phyloP scores from a whole-genome alignment of 2,329 filamentous ascomycete genomes.

The Dactylellina cionopaga region DNA sequence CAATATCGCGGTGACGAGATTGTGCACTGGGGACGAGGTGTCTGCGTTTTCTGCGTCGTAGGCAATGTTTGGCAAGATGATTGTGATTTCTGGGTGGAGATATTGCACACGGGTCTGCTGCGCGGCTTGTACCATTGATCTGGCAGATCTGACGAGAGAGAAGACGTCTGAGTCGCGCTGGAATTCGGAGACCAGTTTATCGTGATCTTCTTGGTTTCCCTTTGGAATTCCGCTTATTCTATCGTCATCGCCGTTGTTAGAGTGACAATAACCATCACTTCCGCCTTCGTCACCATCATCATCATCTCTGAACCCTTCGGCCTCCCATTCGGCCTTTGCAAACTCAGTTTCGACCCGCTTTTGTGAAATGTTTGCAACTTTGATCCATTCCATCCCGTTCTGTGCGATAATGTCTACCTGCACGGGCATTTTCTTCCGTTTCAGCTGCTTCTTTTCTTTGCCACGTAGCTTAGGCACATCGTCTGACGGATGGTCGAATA shows the following conservation, averaged over 20 bases:
- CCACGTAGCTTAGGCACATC: constrained; percentile 56
- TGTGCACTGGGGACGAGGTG: constrained; percentile 62
- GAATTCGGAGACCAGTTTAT: constrained; percentile 28
- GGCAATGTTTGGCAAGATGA: constrained; percentile 71
- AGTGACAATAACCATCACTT: too few species aligned
- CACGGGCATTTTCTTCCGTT: constrained; percentile 64
- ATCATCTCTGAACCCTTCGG: constrained; percentile 62
- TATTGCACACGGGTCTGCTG: constrained; percentile 69
- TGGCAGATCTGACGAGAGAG: constrained; percentile 70
- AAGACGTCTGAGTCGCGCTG: constrained; percentile 62
- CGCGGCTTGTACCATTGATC: constrained; percentile 69
- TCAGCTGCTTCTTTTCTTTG: constrained; percentile 59
- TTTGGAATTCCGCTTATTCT: too few species aligned
- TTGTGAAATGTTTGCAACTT: constrained; percentile 73
- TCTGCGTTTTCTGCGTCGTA: constrained; percentile 60
- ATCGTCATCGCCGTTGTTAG: constrained; percentile 57
- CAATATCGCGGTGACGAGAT: constrained; percentile 60
- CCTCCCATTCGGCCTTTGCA: constrained; percentile 74
- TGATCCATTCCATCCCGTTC: constrained; percentile 72
- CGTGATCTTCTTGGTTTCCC: constrained; percentile 46
- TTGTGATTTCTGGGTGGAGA: constrained; percentile 68
- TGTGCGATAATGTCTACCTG: constrained; percentile 73
- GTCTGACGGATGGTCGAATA: constrained; percentile 51
- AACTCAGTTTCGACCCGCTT: constrained; percentile 73
- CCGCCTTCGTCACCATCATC: constrained; percentile 60